Percentiles rank a stretch among this genome's conserved stretches.
Evolutionary conservation across 1,284 basidiomycete species (phyloP).

Genomic region (Cutaneotrichosporon spelunceum): DNA sequence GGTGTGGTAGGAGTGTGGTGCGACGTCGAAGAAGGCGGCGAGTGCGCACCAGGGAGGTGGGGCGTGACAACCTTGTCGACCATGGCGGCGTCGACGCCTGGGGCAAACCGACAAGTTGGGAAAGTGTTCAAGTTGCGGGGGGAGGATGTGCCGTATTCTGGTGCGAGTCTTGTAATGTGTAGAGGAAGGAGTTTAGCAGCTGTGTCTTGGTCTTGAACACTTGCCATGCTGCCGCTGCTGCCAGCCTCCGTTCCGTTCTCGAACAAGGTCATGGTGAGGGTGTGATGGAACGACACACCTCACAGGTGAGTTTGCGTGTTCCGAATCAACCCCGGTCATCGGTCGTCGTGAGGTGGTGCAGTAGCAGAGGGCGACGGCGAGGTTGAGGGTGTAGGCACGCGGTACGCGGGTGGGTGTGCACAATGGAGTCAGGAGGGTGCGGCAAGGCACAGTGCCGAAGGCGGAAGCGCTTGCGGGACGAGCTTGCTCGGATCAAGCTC

Average conservation of each 20-base stretch:
- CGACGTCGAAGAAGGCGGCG: background rate
- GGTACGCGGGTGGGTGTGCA: background rate
- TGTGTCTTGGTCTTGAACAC: no score
- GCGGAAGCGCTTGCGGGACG: conserved; percentile 6
- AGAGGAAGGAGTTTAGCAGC: background rate
- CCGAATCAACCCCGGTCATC: background rate
- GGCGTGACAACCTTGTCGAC: background rate
- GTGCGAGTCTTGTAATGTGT: conserved; percentile 4
- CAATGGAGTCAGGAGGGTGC: background rate
- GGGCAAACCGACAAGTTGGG: background rate
- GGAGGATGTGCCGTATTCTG: conserved; percentile 1
- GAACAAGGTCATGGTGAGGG: background rate
- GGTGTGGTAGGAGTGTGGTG: conserved; percentile 1
- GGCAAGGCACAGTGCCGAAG: conserved; percentile 6
- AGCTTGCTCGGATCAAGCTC: conserved; percentile 1
- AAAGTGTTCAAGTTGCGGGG: background rate
- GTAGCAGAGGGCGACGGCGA: background rate
- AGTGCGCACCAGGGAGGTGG: background rate
- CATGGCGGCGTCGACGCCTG: background rate
- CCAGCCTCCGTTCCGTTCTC: background rate
- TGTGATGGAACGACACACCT: background rate
- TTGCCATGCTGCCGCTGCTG: background rate
- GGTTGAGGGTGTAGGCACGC: background rate
- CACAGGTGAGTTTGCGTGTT: background rate
- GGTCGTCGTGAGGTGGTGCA: background rate